Conservation (phyloP, 306 rosid genomes). For the Cicer cuneatum region DNA sequence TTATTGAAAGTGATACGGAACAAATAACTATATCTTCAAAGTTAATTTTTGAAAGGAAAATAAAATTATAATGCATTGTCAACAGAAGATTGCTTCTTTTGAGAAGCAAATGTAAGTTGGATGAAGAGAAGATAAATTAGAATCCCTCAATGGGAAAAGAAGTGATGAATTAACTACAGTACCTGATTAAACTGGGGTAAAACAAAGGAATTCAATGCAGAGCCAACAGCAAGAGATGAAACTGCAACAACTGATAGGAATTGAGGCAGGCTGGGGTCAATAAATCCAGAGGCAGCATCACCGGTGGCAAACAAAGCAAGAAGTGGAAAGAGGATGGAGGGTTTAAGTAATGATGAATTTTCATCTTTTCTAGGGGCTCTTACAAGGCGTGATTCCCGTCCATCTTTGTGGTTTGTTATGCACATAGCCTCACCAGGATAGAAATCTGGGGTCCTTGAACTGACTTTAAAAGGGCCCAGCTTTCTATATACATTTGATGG, state of each 20-base stretch:
- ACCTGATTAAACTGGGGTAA: slow-evolving; percentile 82
- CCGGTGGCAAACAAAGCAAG: slow-evolving; percentile 80
- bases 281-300: slow-evolving; percentile 86
- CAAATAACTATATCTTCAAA: slow-evolving; percentile 20
- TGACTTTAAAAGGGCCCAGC: slow-evolving; percentile 83
- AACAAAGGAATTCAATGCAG: slow-evolving; percentile 68
- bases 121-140: slow-evolving; percentile 31
- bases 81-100: slow-evolving; percentile 27
- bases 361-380: slow-evolving; percentile 82
- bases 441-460: slow-evolving; percentile 77
- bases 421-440: slow-evolving; percentile 92
- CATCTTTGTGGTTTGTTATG: slow-evolving; percentile 92
- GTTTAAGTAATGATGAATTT: slow-evolving; percentile 64
- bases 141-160: slow-evolving; percentile 10
- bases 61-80: slow-evolving; percentile 8
- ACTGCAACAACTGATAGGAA: slow-evolving; percentile 71
- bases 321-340: slow-evolving; percentile 75
- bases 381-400: slow-evolving; percentile 81
- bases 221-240: slow-evolving; percentile 81
- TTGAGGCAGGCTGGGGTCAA: slow-evolving; percentile 88
- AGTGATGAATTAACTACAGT: slow-evolving; percentile 36
- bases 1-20: slow-evolving; percentile 11
- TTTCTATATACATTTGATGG: slow-evolving; percentile 77
- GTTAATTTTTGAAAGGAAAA: slow-evolving; percentile 20
- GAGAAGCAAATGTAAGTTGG: slow-evolving; percentile 27